Conservation (phyloP, 495 filamentous ascomycete genomes). For the Cenococcum geophilum region DNA sequence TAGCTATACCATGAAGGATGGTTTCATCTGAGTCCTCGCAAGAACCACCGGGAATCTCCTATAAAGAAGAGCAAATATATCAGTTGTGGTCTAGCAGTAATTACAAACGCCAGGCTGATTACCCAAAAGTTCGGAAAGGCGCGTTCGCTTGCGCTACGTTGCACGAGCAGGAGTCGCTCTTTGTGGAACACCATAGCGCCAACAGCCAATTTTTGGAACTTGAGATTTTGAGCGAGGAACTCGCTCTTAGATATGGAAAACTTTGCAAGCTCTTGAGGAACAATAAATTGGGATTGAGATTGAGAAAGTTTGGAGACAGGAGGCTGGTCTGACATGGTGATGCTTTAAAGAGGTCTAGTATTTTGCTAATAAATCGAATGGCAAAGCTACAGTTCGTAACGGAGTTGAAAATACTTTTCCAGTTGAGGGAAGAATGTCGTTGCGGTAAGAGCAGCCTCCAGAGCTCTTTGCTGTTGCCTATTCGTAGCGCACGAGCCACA, state of each 20-base stretch:
- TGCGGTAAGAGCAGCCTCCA: not conserved
- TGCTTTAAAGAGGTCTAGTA: not conserved
- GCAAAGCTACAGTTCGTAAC: not conserved
- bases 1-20: conserved; percentile 48
- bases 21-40: conserved; percentile 47
- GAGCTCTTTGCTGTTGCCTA: not conserved
- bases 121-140: conserved; percentile 39
- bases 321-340: not conserved
- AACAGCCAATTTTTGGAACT: conserved; percentile 10
- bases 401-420: not conserved
- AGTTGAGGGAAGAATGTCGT: not conserved
- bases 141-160: conserved; percentile 45
- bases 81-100: not conserved
- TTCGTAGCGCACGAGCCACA: not conserved
- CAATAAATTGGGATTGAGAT: conserved; percentile 12
- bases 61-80: conserved; percentile 24
- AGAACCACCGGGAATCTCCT: conserved; percentile 57
- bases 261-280: conserved; percentile 12
- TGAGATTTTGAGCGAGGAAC: conserved; percentile 17
- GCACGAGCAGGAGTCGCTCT: conserved; percentile 47
- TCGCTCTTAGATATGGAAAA: conserved; percentile 19
- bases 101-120: not conserved
- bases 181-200: conserved; percentile 32
- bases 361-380: not conserved
- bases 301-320: not conserved